Base-by-base conservation (phyloP, 805 yeast genomes). In the Candida incommunis region DNA sequence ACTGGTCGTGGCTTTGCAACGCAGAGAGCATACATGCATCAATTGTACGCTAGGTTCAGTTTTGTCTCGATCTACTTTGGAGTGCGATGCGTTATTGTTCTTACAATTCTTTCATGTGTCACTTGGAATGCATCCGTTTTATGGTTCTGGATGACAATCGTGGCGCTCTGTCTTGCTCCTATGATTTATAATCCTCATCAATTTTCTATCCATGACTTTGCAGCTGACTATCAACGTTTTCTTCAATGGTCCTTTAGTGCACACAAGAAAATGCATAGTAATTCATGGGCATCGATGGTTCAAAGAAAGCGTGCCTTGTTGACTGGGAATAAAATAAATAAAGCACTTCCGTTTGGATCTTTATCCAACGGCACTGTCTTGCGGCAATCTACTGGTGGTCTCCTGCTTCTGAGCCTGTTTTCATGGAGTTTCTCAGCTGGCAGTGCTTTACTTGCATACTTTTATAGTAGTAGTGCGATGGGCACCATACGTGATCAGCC, bases 171-270 rank as follows among this genome's bases (percentile, higher is more conserved):
- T 68, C 74, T 85, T 54, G 78, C 95, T 43, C 96, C 96, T 55
- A 82, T 84, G 59, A 60, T 87, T 43, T 87, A 83, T 76, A 87
- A 87, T 65, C 96, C 96, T 27, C 95, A 87, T 67, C 96, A 87
- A 68, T 87, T 86, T 62, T 75, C 92, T 41, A 76, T 85, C 79
- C 80, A 77, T 57, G 95, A 85, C 64, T 87, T 80, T 73, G 82
- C 86, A 63, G 73, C 83, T 62, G 96, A 87, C 65, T 87, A 88
- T 72, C 72, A 88, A 64, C 84, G 79, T 59, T 83, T 75, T 64
- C 75, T 85, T 52, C 64, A 74, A 43, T 86, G 95, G 95, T 61
- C 86, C 23, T 71, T 73, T 3, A 63, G 80, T 48, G 92, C 92
- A 1, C 80, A 80, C 52, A 62, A 73, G 4, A 65, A 63, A 45